phyloP scores from a whole-genome alignment of 2,329 filamentous ascomycete genomes.

The Phaeosphaeriaceae sp. region DNA sequence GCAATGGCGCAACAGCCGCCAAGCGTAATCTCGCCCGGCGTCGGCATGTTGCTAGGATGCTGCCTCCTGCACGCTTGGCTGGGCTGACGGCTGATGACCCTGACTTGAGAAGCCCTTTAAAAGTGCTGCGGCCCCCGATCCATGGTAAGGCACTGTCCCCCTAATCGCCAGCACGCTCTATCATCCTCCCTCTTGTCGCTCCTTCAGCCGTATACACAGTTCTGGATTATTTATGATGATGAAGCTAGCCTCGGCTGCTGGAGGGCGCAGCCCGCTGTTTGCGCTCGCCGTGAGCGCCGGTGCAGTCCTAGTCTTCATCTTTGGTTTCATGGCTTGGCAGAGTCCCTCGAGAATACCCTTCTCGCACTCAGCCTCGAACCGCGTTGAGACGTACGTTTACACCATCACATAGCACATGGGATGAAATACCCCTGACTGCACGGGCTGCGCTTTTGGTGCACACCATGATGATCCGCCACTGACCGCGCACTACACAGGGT shows the following conservation, averaged over 20 bases:
- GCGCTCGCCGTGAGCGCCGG: conserved; percentile 40
- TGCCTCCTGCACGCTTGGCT: conserved; percentile 27
- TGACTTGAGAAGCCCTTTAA: conserved; percentile 20
- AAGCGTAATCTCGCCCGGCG: conserved; percentile 33
- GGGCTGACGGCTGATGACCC: conserved; percentile 25
- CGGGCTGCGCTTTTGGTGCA: not conserved
- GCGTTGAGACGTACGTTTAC: conserved; percentile 35
- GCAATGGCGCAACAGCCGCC: conserved; percentile 24
- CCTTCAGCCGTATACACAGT: conserved; percentile 9
- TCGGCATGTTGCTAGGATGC: conserved; percentile 15
- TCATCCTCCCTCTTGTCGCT: conserved; percentile 13
- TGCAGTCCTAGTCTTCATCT: conserved; percentile 39
- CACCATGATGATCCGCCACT: conserved; percentile 10
- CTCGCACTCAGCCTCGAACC: conserved; percentile 20
- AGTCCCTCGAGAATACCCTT: conserved; percentile 35
- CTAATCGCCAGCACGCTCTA: conserved; percentile 19
- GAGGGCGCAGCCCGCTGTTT: conserved; percentile 41
- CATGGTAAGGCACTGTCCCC: conserved; percentile 13
- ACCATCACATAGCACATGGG: conserved; percentile 1
- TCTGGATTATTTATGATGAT: conserved; percentile 19
- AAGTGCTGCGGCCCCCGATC: conserved; percentile 27
- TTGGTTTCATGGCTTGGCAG: conserved; percentile 45
- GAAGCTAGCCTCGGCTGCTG: conserved; percentile 39
- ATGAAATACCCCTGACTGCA: not conserved
- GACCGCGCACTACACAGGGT: conserved; percentile 25